phyloP scores from a whole-genome alignment of 2,329 filamentous ascomycete genomes.

The Penicillium glabrum region DNA sequence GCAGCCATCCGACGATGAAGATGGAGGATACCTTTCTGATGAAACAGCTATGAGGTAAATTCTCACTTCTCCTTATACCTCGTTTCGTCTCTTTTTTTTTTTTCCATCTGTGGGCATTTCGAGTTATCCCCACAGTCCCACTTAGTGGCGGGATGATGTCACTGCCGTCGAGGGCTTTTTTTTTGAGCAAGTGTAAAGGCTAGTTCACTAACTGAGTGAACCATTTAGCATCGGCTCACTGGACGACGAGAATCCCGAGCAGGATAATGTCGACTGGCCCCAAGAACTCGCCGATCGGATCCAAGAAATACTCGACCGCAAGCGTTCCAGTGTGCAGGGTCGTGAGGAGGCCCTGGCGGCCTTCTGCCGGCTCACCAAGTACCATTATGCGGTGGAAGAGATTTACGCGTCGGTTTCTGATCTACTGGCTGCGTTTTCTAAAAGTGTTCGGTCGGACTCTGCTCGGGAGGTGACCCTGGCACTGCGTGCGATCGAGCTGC shows the following conservation, averaged over 20 bases:
- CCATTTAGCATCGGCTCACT: conserved; percentile 60
- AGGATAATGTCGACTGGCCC: conserved; percentile 60
- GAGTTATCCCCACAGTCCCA: conserved; percentile 16
- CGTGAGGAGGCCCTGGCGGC: conserved; percentile 64
- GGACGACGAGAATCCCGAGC: conserved; percentile 61
- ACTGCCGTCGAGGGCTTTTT: conserved; percentile 11
- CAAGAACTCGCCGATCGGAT: conserved; percentile 65
- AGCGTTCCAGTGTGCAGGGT: conserved; percentile 71
- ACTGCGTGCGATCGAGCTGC: conserved; percentile 69
- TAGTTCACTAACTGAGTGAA: conserved; percentile 9
- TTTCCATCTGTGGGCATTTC: conserved; percentile 33
- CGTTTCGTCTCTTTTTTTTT: conserved; percentile 2
- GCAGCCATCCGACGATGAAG: conserved; percentile 61
- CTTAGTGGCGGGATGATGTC: conserved; percentile 37
- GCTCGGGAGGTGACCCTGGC: conserved; percentile 70
- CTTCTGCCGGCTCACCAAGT: conserved; percentile 66
- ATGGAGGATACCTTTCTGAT: conserved; percentile 56
- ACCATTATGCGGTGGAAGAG: conserved; percentile 65
- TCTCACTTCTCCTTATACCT: background rate
- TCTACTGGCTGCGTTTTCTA: conserved; percentile 64
- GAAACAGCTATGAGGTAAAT: conserved; percentile 58
- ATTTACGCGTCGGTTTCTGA: conserved; percentile 61
- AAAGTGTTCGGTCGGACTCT: conserved; percentile 67
- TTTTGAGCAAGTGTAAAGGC: conserved; percentile 3
- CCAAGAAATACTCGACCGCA: conserved; percentile 71